Evolutionary conservation across 176 grass and related monocot genomes (phyloP).

Genomic region (Carex myosuroides): DNA sequence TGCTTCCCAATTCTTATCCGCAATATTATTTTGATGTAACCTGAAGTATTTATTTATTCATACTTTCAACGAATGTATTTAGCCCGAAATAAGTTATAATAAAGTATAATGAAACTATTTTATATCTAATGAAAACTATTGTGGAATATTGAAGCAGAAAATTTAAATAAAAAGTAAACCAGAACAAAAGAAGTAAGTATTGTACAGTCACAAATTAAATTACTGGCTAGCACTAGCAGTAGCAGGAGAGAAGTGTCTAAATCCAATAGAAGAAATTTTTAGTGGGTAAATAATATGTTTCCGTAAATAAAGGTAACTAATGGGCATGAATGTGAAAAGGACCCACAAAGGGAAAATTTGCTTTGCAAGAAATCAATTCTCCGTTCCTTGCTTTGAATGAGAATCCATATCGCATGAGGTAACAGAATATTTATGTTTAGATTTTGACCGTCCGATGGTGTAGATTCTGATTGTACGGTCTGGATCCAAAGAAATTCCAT

Average conservation of each 20-base stretch:
- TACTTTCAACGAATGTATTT: neutral
- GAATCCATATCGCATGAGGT: too few relatives aligned
- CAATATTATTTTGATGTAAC: neutral
- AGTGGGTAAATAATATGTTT: neutral
- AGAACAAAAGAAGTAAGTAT: neutral
- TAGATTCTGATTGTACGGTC: too few relatives aligned
- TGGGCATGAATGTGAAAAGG: conserved; percentile 18
- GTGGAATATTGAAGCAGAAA: neutral
- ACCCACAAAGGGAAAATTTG: conserved; percentile 5
- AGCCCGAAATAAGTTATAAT: too few relatives aligned
- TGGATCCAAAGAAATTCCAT: too few relatives aligned
- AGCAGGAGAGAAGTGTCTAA: neutral
- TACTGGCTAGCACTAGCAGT: too few relatives aligned
- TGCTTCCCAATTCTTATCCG: neutral
- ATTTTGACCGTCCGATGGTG: too few relatives aligned
- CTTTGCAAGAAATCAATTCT: conserved; percentile 4
- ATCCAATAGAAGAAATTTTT: neutral
- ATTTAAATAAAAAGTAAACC: neutral
- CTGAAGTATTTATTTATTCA: neutral
- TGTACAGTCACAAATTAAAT: conserved; percentile 16
- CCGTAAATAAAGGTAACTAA: conserved; percentile 3
- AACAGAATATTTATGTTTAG: too few relatives aligned
- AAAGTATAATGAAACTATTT: too few relatives aligned
- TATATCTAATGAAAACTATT: neutral
- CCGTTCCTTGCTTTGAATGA: neutral